Evolutionary conservation across 1,284 basidiomycete species (phyloP), one percentile per base, ranked within the genome.

Genomic region (Cutaneotrichosporon cyanovorans): DNA sequence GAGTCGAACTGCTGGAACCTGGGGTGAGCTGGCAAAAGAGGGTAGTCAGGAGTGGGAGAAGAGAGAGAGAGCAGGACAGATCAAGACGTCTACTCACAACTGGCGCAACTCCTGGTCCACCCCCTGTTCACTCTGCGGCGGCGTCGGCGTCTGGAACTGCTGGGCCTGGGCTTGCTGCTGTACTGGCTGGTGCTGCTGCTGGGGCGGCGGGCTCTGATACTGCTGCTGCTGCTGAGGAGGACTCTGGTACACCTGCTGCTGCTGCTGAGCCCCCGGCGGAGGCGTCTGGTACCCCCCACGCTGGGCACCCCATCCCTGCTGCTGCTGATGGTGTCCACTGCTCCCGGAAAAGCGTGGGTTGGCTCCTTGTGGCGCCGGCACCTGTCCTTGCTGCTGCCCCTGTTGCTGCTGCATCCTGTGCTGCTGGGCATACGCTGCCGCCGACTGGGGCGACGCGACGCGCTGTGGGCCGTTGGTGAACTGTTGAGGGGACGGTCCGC

Each of bases 1-100:
- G 51, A 52, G 53, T 72, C 69, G 42, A 69, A 71, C 48, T 66
- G 62, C 7, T 50, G 37, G 55, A 72, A 72, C 48, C 68, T 72
- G 51, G 6, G 16, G 38, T 42, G 21, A 49, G 32, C 32, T 14
- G 7, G n/a, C n/a, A n/a, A n/a, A n/a, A n/a, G n/a, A n/a, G n/a
- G n/a, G n/a, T 31, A 31, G 30, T 31, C 30, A 8, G 30, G 30
- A 31, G 9, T 8, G 30, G 30, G 8, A 31, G 30, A n/a, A n/a
- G n/a, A n/a, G n/a, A n/a, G n/a, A n/a, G n/a, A n/a, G n/a, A n/a
- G n/a, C n/a, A n/a, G n/a, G n/a, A n/a, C n/a, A n/a, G n/a, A n/a
- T n/a, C n/a, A n/a, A n/a, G n/a, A n/a, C n/a, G 25, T 12, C 25
- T 1, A 61, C 61, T 55, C 42, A 69, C 66, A 67, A 55, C 18